Evolutionary conservation across 106 monocot genomes (phyloP).

Genomic region (Iris macrosiphon): DNA sequence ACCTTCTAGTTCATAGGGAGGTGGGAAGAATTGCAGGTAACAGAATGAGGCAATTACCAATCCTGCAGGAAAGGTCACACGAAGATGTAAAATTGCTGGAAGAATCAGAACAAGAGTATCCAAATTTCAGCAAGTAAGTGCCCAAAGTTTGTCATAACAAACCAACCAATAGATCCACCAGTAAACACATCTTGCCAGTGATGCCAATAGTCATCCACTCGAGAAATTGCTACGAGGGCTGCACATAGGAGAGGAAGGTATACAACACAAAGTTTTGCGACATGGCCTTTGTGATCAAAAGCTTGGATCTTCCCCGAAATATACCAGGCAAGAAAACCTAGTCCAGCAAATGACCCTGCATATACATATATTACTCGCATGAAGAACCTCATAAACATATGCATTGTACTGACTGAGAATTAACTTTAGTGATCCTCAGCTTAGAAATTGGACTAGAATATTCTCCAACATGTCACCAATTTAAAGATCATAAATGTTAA

Average conservation of each 20-base stretch:
- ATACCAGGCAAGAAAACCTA: slow-evolving; percentile 55
- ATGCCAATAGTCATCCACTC: slow-evolving; percentile 75
- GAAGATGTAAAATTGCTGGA: too few species aligned
- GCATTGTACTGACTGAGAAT: too few species aligned
- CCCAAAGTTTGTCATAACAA: too few species aligned
- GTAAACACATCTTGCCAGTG: slow-evolving; percentile 72
- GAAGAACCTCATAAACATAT: too few species aligned
- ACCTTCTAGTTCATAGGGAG: slow-evolving; percentile 40
- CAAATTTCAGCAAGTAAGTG: too few species aligned
- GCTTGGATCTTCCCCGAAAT: slow-evolving; percentile 44
- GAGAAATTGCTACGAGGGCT: slow-evolving; percentile 47
- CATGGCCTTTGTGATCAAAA: slow-evolving; percentile 48
- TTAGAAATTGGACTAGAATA: too few species aligned
- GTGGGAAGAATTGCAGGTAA: slow-evolving; percentile 59
- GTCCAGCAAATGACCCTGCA: slow-evolving; percentile 62
- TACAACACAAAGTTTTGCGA: slow-evolving; percentile 57
- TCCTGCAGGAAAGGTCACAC: slow-evolving; percentile 23
- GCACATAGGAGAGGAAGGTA: slow-evolving; percentile 51
- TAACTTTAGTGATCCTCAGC: too few species aligned
- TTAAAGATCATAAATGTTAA: background rate
- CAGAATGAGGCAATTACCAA: slow-evolving; percentile 40
- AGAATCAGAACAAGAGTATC: too few species aligned
- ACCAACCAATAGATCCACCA: slow-evolving; percentile 49
- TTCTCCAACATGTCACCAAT: background rate
- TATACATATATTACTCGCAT: background rate